Base-by-base conservation (phyloP, 306 rosid species). In the Delonix regia region DNA sequence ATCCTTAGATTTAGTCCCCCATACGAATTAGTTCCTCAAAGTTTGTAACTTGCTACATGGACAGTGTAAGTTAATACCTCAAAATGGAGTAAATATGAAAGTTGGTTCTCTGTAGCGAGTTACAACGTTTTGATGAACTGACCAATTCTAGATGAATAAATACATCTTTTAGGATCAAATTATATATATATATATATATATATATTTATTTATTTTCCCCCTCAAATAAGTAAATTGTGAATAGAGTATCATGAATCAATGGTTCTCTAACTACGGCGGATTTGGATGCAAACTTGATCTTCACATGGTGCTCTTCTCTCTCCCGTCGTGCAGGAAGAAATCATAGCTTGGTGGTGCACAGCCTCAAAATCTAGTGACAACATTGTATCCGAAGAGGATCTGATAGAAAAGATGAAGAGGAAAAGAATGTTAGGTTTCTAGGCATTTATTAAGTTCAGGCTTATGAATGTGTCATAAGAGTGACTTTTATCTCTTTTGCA, bases 281-380 rank as follows among this genome's bases (percentile, higher is more conserved):
- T 62, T 64, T 6, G 38, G 25, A 28, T 45, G 8, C 36, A 34
- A 62, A 55, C 51, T 76, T 76, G 51, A 68, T 67, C 52, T 30
- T 82, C 64, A 47, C 36, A 19, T 77, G 51, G 69, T 68, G 52
- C 60, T 51, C 18, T 63, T 12, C 22, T 83, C 11, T 65, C 38
- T 45, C 73, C 9, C 47, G 27, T 47, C 57, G 79, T 72, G 85
- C 91, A 95, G 99, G 98, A 95, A 71, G 98, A 95, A 87, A 89
- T 95, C 79, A 83, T 78, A 88, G 94, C 92, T 65, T 95, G 99
- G 98, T 93, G 94, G 99, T 78, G 77, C 38, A 78, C 84, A 56
- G 75, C 78, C 81, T 66, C 90, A 52, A 86, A 75, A 78, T 82
- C 83, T 33, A 79, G 85, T 48, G 74, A 71, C 80, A 83, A 64